These are phyloP conservation scores for Zygotorulaspora mrakii DNA, from an alignment of 1,139 yeast genomes.

Conservation along the genomic window DNA sequence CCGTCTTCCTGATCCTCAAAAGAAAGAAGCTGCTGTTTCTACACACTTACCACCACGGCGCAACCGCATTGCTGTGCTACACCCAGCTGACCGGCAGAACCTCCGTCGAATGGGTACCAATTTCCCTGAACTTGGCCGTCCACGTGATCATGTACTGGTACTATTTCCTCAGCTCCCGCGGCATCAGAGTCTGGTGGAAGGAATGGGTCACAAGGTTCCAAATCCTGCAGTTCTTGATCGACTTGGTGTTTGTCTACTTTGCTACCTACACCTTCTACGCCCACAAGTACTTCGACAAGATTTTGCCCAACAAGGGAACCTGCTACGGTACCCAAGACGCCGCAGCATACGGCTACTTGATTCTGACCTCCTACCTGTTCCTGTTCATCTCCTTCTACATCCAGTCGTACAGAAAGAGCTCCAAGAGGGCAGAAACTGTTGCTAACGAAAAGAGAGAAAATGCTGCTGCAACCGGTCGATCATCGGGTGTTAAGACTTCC, in stretches of 20 bases:
- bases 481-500: slow-evolving; percentile 39
- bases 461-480: slow-evolving; percentile 28
- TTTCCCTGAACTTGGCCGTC: slow-evolving; percentile 80
- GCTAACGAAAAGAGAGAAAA: slow-evolving; percentile 28
- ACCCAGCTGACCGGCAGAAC: slow-evolving; percentile 89
- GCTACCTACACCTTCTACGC: slow-evolving; percentile 84
- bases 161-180: slow-evolving; percentile 90
- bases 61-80: slow-evolving; percentile 92
- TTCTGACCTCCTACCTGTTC: slow-evolving; percentile 83
- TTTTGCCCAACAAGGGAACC: slow-evolving; percentile 76
- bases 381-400: slow-evolving; percentile 92
- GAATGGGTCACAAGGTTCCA: slow-evolving; percentile 98
- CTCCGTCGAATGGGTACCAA: slow-evolving; percentile 94
- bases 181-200: slow-evolving; percentile 98
- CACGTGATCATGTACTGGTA: slow-evolving; percentile 99
- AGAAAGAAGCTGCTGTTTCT: slow-evolving; percentile 85
- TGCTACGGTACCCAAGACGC: slow-evolving; percentile 94
- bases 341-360: slow-evolving; percentile 84
- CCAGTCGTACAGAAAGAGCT: slow-evolving; percentile 62
- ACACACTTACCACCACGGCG: slow-evolving; percentile 98
- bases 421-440: slow-evolving; percentile 36
- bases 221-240: slow-evolving; percentile 88
- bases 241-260: slow-evolving; percentile 83
- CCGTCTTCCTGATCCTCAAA: slow-evolving; percentile 85
- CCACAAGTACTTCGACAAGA: slow-evolving; percentile 48